Conservation (phyloP, 148 eudicot species). For the Rhododendron henanense region DNA sequence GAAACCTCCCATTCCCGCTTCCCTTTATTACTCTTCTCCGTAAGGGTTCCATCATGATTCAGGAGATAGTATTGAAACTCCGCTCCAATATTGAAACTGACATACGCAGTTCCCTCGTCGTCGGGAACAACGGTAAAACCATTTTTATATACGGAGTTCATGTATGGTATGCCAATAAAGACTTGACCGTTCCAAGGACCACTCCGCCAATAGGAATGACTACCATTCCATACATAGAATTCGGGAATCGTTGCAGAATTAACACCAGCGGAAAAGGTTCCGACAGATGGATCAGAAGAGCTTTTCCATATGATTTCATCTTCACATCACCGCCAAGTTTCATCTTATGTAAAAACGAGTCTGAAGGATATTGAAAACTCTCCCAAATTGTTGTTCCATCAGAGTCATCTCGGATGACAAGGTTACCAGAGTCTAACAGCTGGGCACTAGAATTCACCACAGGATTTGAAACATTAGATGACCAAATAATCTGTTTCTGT, state of each 20-base stretch:
- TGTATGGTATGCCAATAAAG: constrained; percentile 18
- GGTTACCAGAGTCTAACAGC: too few species aligned
- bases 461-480: too few species aligned
- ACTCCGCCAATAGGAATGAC: constrained; percentile 31
- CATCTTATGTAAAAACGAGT: too few species aligned
- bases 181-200: constrained; percentile 38
- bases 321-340: constrained; percentile 2
- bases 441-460: too few species aligned
- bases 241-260: constrained; percentile 16
- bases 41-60: constrained; percentile 18
- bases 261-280: constrained; percentile 25
- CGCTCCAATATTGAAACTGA: constrained; percentile 3
- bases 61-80: constrained; percentile 11
- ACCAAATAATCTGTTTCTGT: too few species aligned
- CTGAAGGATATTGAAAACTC: too few species aligned
- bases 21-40: constrained; percentile 16
- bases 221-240: constrained; percentile 26
- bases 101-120: constrained; percentile 8
- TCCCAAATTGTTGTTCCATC: too few species aligned
- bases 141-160: background rate
- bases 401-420: too few species aligned
- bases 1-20: constrained; percentile 15
- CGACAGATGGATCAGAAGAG: constrained; percentile 34
- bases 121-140: constrained; percentile 5
- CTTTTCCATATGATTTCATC: constrained; percentile 39